A percentile compares a stretch with the other conserved stretches of the same genome.
Evolutionary conservation across 1,284 basidiomycete species (phyloP).

Genomic region (Phaffia rhodozyma): DNA sequence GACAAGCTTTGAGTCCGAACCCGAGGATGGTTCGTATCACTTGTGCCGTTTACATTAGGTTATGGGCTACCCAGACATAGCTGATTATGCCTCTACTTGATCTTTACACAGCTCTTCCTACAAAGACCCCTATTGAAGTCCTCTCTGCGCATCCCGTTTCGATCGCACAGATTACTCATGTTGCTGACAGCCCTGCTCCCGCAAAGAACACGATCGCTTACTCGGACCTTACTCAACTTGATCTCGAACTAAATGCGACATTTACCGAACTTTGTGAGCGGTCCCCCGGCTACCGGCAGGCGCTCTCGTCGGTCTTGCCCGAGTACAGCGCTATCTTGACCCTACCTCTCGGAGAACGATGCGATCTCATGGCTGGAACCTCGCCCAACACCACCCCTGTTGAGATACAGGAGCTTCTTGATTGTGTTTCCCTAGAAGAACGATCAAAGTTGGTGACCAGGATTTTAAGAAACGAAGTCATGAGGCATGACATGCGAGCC

Average conservation of each 20-base stretch:
- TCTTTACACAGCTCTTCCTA: no score
- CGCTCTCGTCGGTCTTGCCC: neutral
- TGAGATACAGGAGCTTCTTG: conserved; percentile 88
- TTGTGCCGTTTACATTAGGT: no score
- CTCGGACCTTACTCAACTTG: neutral
- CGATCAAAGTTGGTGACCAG: conserved; percentile 79
- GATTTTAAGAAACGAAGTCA: conserved; percentile 95
- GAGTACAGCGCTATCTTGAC: conserved; percentile 38
- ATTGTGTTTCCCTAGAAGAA: conserved; percentile 75
- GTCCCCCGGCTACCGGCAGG: neutral
- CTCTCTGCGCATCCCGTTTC: conserved; percentile 81
- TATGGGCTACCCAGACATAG: no score
- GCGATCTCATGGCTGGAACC: conserved; percentile 90
- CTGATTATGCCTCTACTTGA: no score
- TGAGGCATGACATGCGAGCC: conserved; percentile 90
- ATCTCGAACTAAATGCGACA: neutral
- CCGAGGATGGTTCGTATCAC: no score
- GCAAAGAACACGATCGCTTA: neutral
- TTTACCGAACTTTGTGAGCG: conserved; percentile 1
- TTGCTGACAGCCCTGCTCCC: conserved; percentile 32
- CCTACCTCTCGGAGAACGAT: conserved; percentile 65
- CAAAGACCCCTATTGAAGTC: conserved; percentile 34
- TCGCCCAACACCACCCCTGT: conserved; percentile 70
- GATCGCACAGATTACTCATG: conserved; percentile 79
- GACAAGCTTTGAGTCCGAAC: no score